Conservation (phyloP, 805 yeast species). For the Candida koratica region DNA sequence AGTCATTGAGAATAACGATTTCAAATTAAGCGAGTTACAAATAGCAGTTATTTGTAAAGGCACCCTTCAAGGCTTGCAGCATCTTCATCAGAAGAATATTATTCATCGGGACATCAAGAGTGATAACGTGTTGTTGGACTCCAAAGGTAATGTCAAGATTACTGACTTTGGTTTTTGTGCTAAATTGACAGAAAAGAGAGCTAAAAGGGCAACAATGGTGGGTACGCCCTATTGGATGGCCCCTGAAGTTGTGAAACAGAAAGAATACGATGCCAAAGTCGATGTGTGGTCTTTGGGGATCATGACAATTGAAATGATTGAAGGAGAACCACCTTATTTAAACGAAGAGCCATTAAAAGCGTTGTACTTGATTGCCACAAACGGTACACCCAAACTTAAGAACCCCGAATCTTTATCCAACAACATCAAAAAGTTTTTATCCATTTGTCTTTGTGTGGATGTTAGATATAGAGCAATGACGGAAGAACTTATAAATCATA, state of each 20-base stretch:
- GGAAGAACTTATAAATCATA: constrained; percentile 77
- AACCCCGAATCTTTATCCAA: constrained; percentile 65
- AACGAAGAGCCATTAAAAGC: constrained; percentile 79
- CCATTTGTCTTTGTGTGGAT: constrained; percentile 91
- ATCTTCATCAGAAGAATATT: constrained; percentile 85
- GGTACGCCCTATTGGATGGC: constrained; percentile 94
- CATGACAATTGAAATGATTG: constrained; percentile 85
- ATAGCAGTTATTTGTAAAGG: constrained; percentile 89
- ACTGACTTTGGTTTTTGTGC: constrained; percentile 58
- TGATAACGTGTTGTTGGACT: constrained; percentile 43
- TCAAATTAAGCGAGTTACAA: constrained; percentile 72
- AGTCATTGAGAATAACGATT: constrained; percentile 83
- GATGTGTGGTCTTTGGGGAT: constrained; percentile 83
- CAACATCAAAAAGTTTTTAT: constrained; percentile 78
- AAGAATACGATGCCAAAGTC: constrained; percentile 77
- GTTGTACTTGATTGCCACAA: constrained; percentile 69
- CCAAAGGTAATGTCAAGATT: constrained; percentile 42
- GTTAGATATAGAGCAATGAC: constrained; percentile 88
- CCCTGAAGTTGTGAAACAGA: constrained; percentile 77
- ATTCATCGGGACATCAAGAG: constrained; percentile 63
- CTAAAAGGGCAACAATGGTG: constrained; percentile 80
- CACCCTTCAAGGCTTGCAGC: constrained; percentile 86
- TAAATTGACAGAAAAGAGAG: constrained; percentile 66
- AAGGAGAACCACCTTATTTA: constrained; percentile 79
- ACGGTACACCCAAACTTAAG: constrained; percentile 75